Conservation (phyloP, 805 yeast species). For the Pichia eremophila region DNA sequence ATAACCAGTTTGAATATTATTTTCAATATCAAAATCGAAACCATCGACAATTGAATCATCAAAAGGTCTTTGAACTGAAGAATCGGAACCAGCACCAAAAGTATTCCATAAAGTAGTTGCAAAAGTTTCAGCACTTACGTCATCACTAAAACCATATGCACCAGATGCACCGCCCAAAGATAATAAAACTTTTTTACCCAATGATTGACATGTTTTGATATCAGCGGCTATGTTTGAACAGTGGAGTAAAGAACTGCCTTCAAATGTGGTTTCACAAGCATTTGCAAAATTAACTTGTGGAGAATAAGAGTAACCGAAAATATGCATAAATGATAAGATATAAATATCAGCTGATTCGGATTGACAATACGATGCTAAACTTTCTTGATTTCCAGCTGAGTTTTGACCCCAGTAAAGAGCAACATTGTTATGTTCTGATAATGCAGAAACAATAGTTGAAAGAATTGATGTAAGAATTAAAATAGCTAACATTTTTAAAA, state of each 20-base stretch:
- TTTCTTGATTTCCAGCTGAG: conserved; percentile 50
- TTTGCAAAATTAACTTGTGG: conserved; percentile 48
- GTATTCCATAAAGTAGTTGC: conserved; percentile 55
- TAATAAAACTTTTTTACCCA: conserved; percentile 70
- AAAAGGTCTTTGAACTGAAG: conserved; percentile 39
- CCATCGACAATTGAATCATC: conserved; percentile 77
- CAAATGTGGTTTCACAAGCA: conserved; percentile 31
- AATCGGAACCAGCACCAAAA: conserved; percentile 48
- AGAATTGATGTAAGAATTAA: not conserved
- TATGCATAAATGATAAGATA: conserved; percentile 58
- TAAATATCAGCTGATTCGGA: conserved; percentile 62
- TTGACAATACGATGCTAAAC: conserved; percentile 52
- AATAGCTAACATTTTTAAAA: not conserved
- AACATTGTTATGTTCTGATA: conserved; percentile 32
- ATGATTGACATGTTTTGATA: conserved; percentile 62
- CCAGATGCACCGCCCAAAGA: conserved; percentile 73
- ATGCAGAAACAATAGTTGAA: conserved; percentile 8
- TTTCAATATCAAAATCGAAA: conserved; percentile 69
- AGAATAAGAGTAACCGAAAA: conserved; percentile 40
- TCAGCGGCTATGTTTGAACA: conserved; percentile 45
- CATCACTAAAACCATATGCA: conserved; percentile 41
- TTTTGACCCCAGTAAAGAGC: conserved; percentile 90
- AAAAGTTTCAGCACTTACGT: conserved; percentile 46
- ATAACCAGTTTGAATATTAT: conserved; percentile 53
- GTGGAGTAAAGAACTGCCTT: conserved; percentile 32